Conservation (phyloP, 2,329 filamentous ascomycete species). For the Penicillium sp. region DNA sequence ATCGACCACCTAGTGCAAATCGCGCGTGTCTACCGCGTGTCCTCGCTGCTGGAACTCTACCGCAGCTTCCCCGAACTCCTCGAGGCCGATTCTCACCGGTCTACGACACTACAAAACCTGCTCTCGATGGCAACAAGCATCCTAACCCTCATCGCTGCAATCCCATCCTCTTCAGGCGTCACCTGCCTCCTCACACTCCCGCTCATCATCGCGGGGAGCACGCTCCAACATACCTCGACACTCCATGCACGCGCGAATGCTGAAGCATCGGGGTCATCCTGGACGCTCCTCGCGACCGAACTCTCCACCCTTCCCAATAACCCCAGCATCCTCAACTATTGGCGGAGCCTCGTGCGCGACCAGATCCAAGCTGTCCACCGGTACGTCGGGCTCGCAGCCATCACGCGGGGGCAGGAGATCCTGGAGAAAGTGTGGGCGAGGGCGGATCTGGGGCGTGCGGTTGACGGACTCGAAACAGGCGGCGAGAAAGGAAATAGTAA, state of each 20-base stretch:
- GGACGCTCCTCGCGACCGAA: background rate
- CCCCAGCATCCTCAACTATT: background rate
- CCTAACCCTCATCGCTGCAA: slow-evolving; percentile 2
- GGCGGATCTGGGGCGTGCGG: background rate
- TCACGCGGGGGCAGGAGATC: slow-evolving; percentile 10
- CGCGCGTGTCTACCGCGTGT: background rate
- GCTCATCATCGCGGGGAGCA: slow-evolving; percentile 12
- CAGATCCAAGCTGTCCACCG: background rate
- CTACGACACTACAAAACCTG: background rate
- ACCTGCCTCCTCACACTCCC: slow-evolving; percentile 11
- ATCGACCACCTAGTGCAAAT: background rate
- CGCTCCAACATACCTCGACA: background rate
- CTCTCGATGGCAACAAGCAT: background rate
- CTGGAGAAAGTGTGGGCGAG: slow-evolving; percentile 15
- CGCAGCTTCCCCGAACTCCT: slow-evolving; percentile 7
- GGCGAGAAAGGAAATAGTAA: no score
- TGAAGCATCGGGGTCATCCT: background rate
- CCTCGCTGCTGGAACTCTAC: slow-evolving; percentile 9
- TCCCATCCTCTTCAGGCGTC: slow-evolving; percentile 7
- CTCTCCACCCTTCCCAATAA: background rate
- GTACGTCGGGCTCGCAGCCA: background rate
- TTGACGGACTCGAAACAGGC: background rate
- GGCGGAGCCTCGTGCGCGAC: slow-evolving; percentile 1
- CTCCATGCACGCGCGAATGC: no score
- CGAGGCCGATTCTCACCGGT: no score